phyloP scores from a whole-genome alignment of 2,329 filamentous ascomycete species.

The Myriosclerotinia scirpicola region DNA sequence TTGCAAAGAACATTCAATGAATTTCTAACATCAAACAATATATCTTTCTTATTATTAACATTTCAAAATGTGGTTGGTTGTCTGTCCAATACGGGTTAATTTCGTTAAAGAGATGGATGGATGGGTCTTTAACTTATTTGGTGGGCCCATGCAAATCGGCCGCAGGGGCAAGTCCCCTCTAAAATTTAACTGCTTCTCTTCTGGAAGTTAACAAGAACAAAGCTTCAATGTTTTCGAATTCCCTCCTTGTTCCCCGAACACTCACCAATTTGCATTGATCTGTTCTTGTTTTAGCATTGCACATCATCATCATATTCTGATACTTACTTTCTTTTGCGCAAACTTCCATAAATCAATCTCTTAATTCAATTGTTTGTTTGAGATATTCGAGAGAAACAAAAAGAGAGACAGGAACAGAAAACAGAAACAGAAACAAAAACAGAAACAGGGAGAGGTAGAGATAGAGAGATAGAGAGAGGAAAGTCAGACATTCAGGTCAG shows the following conservation, averaged over 20 bases:
- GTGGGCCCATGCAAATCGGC: conserved; percentile 18
- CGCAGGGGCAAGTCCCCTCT: conserved; percentile 25
- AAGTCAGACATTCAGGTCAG: conserved; percentile 13
- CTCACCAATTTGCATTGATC: conserved; percentile 18
- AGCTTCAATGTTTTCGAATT: conserved; percentile 19
- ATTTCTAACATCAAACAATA: not conserved
- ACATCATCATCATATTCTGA: conserved; percentile 16
- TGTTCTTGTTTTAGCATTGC: conserved; percentile 14
- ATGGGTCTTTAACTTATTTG: not conserved
- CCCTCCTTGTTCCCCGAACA: not conserved
- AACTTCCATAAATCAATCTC: conserved; percentile 4
- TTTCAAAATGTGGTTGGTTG: no score
- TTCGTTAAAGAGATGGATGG: conserved; percentile 5
- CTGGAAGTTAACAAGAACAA: conserved; percentile 13
- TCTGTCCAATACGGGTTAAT: conserved; percentile 21
- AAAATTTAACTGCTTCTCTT: conserved; percentile 21
- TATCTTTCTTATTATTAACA: not conserved
- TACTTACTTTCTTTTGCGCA: conserved; percentile 11
- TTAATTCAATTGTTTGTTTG: conserved; percentile 4
- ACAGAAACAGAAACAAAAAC: no score
- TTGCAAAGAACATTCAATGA: no score
- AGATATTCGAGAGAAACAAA: not conserved
- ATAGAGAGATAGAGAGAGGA: not conserved
- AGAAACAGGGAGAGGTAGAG: not conserved
- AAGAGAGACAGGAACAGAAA: not conserved